A percentile compares a stretch with the other conserved stretches of the same genome.
Evolutionary conservation across 768 basidiomycete species (phyloP).

Genomic region (Multifurca ochricompacta): DNA sequence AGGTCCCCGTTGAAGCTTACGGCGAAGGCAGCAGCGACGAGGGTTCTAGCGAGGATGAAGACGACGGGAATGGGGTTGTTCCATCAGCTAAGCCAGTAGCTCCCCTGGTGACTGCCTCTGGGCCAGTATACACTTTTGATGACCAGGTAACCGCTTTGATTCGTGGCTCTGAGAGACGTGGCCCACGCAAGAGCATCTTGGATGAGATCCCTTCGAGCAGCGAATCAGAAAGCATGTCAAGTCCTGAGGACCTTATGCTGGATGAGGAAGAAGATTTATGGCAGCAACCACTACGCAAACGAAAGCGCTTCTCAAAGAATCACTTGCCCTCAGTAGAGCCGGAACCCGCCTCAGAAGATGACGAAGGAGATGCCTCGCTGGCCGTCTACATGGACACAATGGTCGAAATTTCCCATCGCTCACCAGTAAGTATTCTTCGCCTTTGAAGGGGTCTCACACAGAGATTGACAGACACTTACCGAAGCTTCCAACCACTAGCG

Average conservation of each 20-base stretch:
- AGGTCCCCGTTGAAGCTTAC: constrained; percentile 9
- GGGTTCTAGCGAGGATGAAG: constrained; percentile 7
- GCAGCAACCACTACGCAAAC: not conserved
- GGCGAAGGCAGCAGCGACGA: constrained; percentile 20
- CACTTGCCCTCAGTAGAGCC: constrained; percentile 1
- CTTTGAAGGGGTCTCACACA: not conserved
- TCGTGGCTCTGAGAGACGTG: constrained; percentile 6
- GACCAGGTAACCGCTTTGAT: constrained; percentile 11
- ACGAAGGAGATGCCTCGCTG: not conserved
- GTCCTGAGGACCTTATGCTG: constrained; percentile 8
- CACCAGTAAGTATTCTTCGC: constrained; percentile 2
- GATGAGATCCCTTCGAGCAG: constrained; percentile 19
- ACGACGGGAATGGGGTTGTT: not conserved
- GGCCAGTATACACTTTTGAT: not conserved
- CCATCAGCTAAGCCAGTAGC: not conserved
- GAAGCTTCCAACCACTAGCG: not conserved
- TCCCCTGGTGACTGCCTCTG: not conserved
- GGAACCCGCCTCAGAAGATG: constrained; percentile 8
- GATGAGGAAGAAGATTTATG: constrained; percentile 20
- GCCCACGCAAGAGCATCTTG: constrained; percentile 13
- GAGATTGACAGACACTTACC: not conserved
- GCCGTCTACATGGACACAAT: constrained; percentile 16
- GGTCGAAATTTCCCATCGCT: not conserved
- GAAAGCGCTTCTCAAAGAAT: not conserved
- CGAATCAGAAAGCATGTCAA: constrained; percentile 7